A percentile compares a stretch with the other conserved stretches of the same genome.
Evolutionary conservation across 1,284 basidiomycete species (phyloP).

Genomic region (Crucibulum cyathiforme): DNA sequence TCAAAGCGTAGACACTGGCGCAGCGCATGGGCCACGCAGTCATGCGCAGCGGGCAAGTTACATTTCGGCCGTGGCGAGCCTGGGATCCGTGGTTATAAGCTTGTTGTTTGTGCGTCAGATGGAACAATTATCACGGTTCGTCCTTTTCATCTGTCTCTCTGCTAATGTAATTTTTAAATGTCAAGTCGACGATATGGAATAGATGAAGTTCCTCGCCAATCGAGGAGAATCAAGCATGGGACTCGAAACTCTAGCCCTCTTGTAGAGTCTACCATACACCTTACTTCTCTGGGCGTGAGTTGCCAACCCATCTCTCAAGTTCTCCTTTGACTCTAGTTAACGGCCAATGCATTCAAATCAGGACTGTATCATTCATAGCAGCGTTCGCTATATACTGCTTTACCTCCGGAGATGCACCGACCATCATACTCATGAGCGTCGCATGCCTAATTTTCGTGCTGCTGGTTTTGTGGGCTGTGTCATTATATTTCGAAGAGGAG

Average conservation of each 20-base stretch:
- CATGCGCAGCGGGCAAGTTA: constrained; percentile 52
- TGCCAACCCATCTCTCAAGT: background rate
- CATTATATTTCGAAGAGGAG: constrained; percentile 27
- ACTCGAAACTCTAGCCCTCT: constrained; percentile 47
- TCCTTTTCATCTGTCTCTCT: background rate
- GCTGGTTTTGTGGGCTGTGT: constrained; percentile 44
- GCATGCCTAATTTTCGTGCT: constrained; percentile 24
- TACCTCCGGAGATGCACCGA: constrained; percentile 18
- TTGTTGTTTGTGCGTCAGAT: constrained; percentile 50
- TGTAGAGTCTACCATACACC: constrained; percentile 53
- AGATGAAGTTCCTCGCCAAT: background rate
- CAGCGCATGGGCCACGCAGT: constrained; percentile 21
- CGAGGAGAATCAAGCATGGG: constrained; percentile 21
- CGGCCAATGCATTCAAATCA: constrained; percentile 13
- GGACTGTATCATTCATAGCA: constrained; percentile 43
- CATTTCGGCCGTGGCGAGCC: constrained; percentile 49
- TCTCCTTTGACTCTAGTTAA: background rate
- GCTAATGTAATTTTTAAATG: background rate
- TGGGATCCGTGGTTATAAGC: constrained; percentile 54
- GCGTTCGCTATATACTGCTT: constrained; percentile 47
- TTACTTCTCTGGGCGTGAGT: constrained; percentile 55
- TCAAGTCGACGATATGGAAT: background rate
- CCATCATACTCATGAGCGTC: constrained; percentile 27
- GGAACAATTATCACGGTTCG: constrained; percentile 35
- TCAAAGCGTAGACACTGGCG: constrained; percentile 29